Evolutionary conservation across 2,329 filamentous ascomycete species (phyloP).

Genomic region (Incumbomyces lentus): DNA sequence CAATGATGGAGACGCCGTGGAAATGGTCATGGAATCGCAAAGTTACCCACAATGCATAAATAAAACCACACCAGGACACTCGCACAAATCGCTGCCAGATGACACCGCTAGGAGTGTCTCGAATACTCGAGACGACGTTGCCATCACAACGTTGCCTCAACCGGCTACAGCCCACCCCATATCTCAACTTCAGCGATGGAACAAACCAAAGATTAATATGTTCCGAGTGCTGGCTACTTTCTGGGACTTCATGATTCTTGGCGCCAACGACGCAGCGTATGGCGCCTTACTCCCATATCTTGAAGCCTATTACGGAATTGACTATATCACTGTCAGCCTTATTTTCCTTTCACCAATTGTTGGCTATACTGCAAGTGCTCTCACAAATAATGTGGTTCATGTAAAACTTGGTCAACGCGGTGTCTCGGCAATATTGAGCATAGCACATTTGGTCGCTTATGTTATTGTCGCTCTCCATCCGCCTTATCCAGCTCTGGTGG

Average conservation of each 20-base stretch:
- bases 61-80: background rate
- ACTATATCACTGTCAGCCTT: conserved; percentile 38
- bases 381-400: conserved; percentile 36
- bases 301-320: conserved; percentile 34
- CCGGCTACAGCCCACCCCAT: conserved; percentile 31
- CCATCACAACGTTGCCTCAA: conserved; percentile 27
- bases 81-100: background rate
- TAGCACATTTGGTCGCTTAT: conserved; percentile 55
- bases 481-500: conserved; percentile 55
- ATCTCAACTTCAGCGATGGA: conserved; percentile 49
- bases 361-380: conserved; percentile 38
- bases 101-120: background rate
- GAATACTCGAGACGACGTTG: background rate
- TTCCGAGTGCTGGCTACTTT: conserved; percentile 37
- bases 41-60: conserved; percentile 2
- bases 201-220: conserved; percentile 47
- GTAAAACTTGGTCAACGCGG: conserved; percentile 53
- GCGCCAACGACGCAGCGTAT: conserved; percentile 42
- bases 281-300: conserved; percentile 38
- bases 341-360: conserved; percentile 40
- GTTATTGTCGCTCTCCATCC: conserved; percentile 54
- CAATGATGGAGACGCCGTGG: conserved; percentile 7
- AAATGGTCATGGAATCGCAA: conserved; percentile 11
- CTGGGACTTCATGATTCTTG: conserved; percentile 46
- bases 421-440: conserved; percentile 55